phyloP scores from a whole-genome alignment of 2,329 filamentous ascomycete genomes.

The Epichloe amarillans region DNA sequence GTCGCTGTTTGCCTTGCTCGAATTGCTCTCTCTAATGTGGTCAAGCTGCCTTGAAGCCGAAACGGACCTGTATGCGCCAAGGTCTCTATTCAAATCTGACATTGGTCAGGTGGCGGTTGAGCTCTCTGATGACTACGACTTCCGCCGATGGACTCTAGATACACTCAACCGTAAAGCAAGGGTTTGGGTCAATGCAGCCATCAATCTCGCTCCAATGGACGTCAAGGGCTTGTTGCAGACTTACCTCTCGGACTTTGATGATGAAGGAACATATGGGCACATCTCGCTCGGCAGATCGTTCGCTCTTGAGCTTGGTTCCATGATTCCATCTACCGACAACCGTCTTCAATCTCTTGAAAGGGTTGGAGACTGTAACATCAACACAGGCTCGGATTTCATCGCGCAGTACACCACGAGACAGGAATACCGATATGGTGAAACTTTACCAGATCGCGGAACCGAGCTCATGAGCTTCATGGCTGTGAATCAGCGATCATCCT shows the following conservation, averaged over 20 bases:
- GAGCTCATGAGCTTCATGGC: slow-evolving; percentile 52
- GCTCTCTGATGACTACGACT: slow-evolving; percentile 83
- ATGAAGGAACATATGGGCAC: slow-evolving; percentile 82
- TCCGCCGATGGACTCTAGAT: slow-evolving; percentile 68
- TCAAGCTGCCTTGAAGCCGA: slow-evolving; percentile 86
- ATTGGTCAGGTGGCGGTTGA: slow-evolving; percentile 72
- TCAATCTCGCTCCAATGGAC: slow-evolving; percentile 79
- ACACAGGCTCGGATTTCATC: slow-evolving; percentile 90
- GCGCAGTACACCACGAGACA: slow-evolving; percentile 95
- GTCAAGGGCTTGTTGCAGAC: slow-evolving; percentile 93
- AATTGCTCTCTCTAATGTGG: slow-evolving; percentile 91
- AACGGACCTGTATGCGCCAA: slow-evolving; percentile 83
- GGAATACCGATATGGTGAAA: slow-evolving; percentile 82
- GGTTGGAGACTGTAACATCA: slow-evolving; percentile 61
- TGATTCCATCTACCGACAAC: slow-evolving; percentile 77
- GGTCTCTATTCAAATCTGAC: slow-evolving; percentile 63
- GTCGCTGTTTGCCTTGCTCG: slow-evolving; percentile 83
- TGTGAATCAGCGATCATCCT: slow-evolving; percentile 37
- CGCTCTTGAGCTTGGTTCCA: slow-evolving; percentile 79
- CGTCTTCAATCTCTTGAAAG: slow-evolving; percentile 70
- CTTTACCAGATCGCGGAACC: slow-evolving; percentile 52
- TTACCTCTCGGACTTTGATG: slow-evolving; percentile 88
- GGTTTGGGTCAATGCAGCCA: slow-evolving; percentile 65
- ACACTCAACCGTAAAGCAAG: slow-evolving; percentile 64
- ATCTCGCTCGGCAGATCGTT: slow-evolving; percentile 89